These are phyloP conservation scores for Paraurostyla sp. DNA, from an alignment of 73 alveolate species.

Conservation along the genomic window DNA sequence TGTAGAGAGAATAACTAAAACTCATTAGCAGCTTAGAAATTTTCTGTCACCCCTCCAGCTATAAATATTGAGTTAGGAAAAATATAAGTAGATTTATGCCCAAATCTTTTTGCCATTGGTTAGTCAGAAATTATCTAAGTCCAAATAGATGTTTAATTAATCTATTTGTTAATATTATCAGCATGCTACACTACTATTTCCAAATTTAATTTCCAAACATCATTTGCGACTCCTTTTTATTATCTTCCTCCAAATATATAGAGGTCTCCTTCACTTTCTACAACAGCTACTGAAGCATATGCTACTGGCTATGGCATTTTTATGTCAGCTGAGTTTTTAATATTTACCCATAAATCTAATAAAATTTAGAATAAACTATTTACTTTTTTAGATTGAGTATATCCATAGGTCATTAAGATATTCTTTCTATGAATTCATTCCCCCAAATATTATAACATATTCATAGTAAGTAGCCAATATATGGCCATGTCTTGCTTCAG, in stretches of 20 bases:
- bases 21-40: neutral
- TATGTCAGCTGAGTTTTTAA: neutral
- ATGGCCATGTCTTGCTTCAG: slow-evolving; percentile 51
- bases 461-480: slow-evolving; percentile 20
- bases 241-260: neutral
- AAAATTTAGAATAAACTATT: neutral
- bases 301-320: neutral
- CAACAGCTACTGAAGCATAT: neutral
- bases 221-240: neutral
- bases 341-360: neutral
- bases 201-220: slow-evolving; percentile 32
- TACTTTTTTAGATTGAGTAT: slow-evolving; percentile 17
- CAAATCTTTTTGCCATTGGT: neutral
- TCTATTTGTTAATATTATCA: neutral
- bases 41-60: slow-evolving; percentile 3
- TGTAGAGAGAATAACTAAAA: neutral
- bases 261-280: neutral
- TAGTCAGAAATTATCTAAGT: neutral
- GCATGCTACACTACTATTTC: neutral
- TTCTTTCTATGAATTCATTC: neutral
- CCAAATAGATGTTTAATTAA: slow-evolving; percentile 16
- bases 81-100: neutral
- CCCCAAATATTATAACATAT: slow-evolving; percentile 27
- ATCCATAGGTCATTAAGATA: slow-evolving; percentile 17
- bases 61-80: neutral